Percentiles rank a stretch among this genome's conserved stretches.
Evolutionary conservation across 306 rosid genomes (phyloP).

Genomic region (Urtica urens): DNA sequence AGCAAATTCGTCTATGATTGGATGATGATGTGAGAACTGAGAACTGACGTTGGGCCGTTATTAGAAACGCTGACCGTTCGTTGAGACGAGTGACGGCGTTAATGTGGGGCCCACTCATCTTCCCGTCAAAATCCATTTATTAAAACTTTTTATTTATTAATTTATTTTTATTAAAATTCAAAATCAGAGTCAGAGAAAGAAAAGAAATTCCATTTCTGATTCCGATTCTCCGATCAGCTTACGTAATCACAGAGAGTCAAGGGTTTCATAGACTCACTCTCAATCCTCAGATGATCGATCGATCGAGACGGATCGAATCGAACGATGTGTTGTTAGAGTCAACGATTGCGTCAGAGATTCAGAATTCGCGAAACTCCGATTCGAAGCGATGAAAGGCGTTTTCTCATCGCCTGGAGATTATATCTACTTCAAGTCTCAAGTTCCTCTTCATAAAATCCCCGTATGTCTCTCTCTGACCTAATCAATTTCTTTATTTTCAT

Average conservation of each 20-base stretch:
- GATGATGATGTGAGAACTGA: no score
- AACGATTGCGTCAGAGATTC: not conserved
- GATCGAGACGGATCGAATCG: not conserved
- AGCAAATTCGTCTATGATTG: no score
- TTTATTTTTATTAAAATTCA: not conserved
- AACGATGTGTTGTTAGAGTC: constrained; percentile 5
- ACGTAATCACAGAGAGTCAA: not conserved
- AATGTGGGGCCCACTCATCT: constrained; percentile 13
- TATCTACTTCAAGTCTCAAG: constrained; percentile 96
- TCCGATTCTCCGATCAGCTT: not conserved
- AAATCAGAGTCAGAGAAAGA: not conserved
- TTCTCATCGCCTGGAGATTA: constrained; percentile 98
- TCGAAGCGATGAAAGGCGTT: constrained; percentile 81
- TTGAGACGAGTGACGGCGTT: constrained; percentile 15
- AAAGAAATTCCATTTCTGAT: not conserved
- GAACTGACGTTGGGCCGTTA: no score
- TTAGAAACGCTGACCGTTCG: constrained; percentile 18
- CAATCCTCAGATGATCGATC: not conserved
- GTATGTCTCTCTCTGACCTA: constrained; percentile 29
- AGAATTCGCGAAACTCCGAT: not conserved
- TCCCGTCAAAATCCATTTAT: constrained; percentile 11
- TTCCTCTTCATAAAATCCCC: constrained; percentile 96
- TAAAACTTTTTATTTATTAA: not conserved
- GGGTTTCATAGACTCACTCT: not conserved
- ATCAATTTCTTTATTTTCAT: not conserved